Base-by-base conservation (phyloP, 176 grass and related monocot genomes). In the Thinopyrum elongatum region DNA sequence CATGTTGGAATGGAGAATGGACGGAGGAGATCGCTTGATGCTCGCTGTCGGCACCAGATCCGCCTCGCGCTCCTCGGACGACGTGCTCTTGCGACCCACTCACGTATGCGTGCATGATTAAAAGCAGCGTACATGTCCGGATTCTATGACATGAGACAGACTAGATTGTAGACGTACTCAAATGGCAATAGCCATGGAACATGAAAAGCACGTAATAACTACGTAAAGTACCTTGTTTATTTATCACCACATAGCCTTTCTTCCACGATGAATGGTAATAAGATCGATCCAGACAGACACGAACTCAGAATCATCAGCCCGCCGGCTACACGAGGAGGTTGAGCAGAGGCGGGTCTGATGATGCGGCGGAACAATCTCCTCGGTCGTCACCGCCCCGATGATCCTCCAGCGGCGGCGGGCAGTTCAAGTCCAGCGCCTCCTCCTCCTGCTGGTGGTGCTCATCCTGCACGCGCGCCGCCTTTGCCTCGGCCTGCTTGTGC, bases 401-500 rank as follows among this genome's bases (percentile, higher is more conserved):
- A 8, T 73, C 86, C 65, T 88, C 90, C 27, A 60, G 4, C 5
- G 25, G 55, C 58, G 64, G 78, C 13, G 78, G 86, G 64, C 49
- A 21, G 90, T 82, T 88, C 78, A 88, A 60, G 70, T 85, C 72
- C 25, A 49, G 65, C 85, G 79, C 65, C 66, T 79, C 80, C 65
- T 44, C 65, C 44, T 80, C 74, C 69, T 44, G 19, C 44, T 8
- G 70, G 21, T 3, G 55, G 22, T 22, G 19, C 19, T 58, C 53
- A 22, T 58, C 17, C 53, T 58, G 53, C 53, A 58, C 2, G 7
- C 19, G 53, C 53, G 19, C 2, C 53, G 7, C 53, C 53, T 58
- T 7, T 58, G 53, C 53, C 53, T 1, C 53, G 7, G 19, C 53
- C 7, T 58, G 53, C 53, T 58, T 1, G 19, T 58, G 19, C 53